Evolutionary conservation across 768 basidiomycete species (phyloP).

Genomic region (Serendipita sp.): DNA sequence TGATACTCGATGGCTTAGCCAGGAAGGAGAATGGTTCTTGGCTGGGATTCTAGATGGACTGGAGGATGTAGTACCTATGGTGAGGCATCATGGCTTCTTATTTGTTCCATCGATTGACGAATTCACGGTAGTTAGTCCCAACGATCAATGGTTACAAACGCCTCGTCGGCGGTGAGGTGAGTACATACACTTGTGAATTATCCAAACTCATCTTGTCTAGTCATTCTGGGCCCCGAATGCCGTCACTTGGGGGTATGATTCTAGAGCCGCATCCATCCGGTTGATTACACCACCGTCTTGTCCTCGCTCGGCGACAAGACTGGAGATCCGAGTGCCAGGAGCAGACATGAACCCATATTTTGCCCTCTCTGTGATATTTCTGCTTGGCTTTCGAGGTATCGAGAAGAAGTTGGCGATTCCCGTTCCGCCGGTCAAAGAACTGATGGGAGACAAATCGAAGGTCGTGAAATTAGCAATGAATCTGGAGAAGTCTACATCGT

Average conservation of each 20-base stretch:
- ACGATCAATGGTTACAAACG: conserved; percentile 97
- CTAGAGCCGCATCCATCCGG: conserved; percentile 78
- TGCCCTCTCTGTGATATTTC: conserved; percentile 73
- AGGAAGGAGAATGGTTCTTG: conserved; percentile 82
- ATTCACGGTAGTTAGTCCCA: conserved; percentile 45
- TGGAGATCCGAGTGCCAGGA: conserved; percentile 90
- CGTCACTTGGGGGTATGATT: conserved; percentile 91
- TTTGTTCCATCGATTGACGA: conserved; percentile 25
- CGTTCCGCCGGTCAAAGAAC: conserved; percentile 49
- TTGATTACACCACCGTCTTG: conserved; percentile 85
- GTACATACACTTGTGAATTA: neutral
- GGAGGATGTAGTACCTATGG: conserved; percentile 34
- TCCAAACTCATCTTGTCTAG: conserved; percentile 18
- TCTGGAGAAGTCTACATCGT: conserved; percentile 59
- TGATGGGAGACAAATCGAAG: conserved; percentile 28
- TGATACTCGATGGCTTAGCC: conserved; percentile 73
- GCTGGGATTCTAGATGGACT: conserved; percentile 84
- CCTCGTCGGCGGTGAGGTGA: conserved; percentile 70
- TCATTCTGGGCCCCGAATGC: conserved; percentile 88
- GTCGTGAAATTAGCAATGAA: conserved; percentile 63
- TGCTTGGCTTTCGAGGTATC: conserved; percentile 77
- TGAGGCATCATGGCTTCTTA: conserved; percentile 48
- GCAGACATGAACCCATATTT: conserved; percentile 96
- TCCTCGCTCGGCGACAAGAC: conserved; percentile 63
- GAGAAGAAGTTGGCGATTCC: conserved; percentile 53